Evolutionary conservation across 2,329 filamentous ascomycete genomes (phyloP).

Genomic region (Penicillium hordei): DNA sequence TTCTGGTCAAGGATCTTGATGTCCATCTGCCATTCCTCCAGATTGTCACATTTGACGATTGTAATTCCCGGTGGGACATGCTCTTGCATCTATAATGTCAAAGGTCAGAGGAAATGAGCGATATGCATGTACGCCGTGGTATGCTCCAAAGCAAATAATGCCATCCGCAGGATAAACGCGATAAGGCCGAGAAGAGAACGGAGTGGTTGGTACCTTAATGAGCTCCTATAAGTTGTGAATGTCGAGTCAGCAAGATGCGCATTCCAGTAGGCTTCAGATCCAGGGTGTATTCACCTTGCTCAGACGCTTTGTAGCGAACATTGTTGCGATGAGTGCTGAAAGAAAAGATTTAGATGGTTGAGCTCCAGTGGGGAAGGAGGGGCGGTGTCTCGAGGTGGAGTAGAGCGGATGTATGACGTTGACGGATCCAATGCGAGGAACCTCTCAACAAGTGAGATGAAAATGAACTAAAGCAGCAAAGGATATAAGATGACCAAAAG

Average conservation of each 20-base stretch:
- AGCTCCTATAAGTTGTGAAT: slow-evolving; percentile 48
- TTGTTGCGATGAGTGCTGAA: slow-evolving; percentile 20
- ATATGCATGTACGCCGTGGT: neutral
- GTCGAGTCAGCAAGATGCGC: slow-evolving; percentile 22
- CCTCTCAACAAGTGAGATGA: neutral
- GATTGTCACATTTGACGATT: slow-evolving; percentile 76
- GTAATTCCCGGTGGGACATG: slow-evolving; percentile 68
- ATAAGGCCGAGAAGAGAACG: neutral
- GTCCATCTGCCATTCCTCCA: slow-evolving; percentile 89
- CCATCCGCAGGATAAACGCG: neutral
- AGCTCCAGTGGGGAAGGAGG: slow-evolving; percentile 11
- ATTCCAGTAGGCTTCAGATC: neutral
- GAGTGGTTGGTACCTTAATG: slow-evolving; percentile 48
- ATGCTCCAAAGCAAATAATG: neutral
- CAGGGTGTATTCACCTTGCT: slow-evolving; percentile 42
- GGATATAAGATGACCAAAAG: neutral
- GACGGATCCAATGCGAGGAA: neutral
- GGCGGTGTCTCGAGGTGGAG: slow-evolving; percentile 5
- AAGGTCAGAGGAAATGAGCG: neutral
- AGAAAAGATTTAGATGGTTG: neutral
- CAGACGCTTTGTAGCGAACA: slow-evolving; percentile 53
- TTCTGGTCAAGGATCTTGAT: slow-evolving; percentile 88
- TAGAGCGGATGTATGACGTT: slow-evolving; percentile 10
- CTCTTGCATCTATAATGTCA: slow-evolving; percentile 52
- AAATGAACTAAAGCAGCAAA: neutral